Evolutionary conservation across 2,329 filamentous ascomycete genomes (phyloP), one percentile per base, ranked within the genome.

Genomic region (Phaeosphaeriaceae sp.): DNA sequence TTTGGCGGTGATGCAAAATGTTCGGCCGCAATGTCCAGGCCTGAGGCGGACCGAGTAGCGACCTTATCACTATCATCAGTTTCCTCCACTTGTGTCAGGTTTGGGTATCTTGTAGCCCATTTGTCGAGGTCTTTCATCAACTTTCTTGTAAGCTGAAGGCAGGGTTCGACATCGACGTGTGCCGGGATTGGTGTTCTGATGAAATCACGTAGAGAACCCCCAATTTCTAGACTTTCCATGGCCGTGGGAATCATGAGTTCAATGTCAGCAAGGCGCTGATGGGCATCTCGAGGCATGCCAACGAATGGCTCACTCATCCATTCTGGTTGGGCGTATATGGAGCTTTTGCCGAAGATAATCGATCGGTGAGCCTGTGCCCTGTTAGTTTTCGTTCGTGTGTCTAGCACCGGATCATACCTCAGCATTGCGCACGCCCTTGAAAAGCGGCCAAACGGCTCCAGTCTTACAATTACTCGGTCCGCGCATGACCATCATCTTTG

Each of bases 301-400:
- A 59, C 27, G 24, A 75, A 76, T 1, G 73, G 73, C 4, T 72
- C 44, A 2, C 63, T 69, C 66, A 74, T 67, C 73, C 73, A 76
- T 21, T 72, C 67, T 2, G 51, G 58, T 0, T 61, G 61, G 0
- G 71, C 63, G 40, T 74, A 73, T 1, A 67, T 44, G 7, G 72
- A 75, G 1, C 65, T 67, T n/a, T 59, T 58, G 54, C 73, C 73
- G 41, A 70, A 64, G 15, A 75, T 56, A 5, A 73, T 56, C 1
- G 67, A 58, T 49, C 63, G 70, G 36, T 73, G 69, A 9, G 69
- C 63, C 73, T 74, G 20, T 1, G 3, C 7, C 22, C 6, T 13
- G 47, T 72, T 24, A 71, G 67, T 10, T 4, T 45, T 45, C 19
- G 42, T 45, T 7, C 11, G 21, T 45, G 6, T 45, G 10, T 45